Evolutionary conservation across 2,329 filamentous ascomycete genomes (phyloP).

Genomic region (Rhynchosporium graminicola): DNA sequence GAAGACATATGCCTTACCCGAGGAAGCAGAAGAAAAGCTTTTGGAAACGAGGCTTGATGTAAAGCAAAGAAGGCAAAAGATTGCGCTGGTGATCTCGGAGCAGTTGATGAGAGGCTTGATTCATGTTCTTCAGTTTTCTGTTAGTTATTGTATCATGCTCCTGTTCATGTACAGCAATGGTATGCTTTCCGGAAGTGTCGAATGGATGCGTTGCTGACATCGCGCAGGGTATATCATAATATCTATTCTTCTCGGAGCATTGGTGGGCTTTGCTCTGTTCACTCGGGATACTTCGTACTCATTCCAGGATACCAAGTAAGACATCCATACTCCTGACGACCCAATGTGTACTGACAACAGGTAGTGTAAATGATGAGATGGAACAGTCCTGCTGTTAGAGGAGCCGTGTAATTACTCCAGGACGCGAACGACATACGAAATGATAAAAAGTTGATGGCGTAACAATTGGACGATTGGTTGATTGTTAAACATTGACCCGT

Average conservation of each 20-base stretch:
- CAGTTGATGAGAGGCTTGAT: conserved; percentile 26
- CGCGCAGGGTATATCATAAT: conserved; percentile 32
- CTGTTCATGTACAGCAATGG: conserved; percentile 36
- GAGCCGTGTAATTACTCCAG: background rate
- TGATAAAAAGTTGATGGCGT: background rate
- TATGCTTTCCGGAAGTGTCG: conserved; percentile 2
- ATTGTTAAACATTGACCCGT: conserved; percentile 4
- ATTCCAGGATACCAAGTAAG: conserved; percentile 16
- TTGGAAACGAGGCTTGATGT: conserved; percentile 10
- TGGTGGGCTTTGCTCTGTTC: conserved; percentile 32
- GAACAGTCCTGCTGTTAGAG: conserved; percentile 20
- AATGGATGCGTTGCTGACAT: too few species aligned
- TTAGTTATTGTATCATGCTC: conserved; percentile 23
- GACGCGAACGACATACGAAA: conserved; percentile 1
- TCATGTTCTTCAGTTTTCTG: conserved; percentile 30
- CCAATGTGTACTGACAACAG: background rate
- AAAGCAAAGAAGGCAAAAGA: background rate
- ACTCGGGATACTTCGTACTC: conserved; percentile 29
- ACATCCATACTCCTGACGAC: background rate
- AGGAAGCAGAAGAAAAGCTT: conserved; percentile 28
- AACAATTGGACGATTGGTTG: conserved; percentile 4
- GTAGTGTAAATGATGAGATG: conserved; percentile 11
- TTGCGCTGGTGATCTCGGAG: conserved; percentile 22
- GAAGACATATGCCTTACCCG: conserved; percentile 12
- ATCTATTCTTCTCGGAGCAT: conserved; percentile 29